Base-by-base conservation (phyloP, 1,284 basidiomycete species). In the Fistulinella cinereoalba region DNA sequence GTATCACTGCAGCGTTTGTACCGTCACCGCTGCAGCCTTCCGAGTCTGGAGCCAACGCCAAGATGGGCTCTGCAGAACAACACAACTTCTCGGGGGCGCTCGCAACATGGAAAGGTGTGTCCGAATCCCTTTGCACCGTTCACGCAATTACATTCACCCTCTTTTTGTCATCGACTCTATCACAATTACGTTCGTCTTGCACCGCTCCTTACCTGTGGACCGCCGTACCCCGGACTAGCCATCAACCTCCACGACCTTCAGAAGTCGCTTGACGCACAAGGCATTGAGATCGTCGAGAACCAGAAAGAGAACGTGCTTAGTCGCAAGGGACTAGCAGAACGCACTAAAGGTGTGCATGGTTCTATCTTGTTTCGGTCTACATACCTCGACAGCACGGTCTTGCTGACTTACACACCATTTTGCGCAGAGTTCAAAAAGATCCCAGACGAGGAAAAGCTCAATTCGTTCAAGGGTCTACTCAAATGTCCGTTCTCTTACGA, bases 271-370 rank as follows among this genome's bases (percentile, higher is more conserved):
- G 93, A 97, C 68, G 74, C 79, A 15, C 94, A 95, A 53, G 93
- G 94, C 1, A 76, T 97, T 36, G 92, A 97, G 69, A 75, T 97
- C 9, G 94, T 97, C n/a, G 92, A 97, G 73, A 93, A 94, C 69
- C 93, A 97, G 74, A 97, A 96, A 72, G 94, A 97, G 73, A 92
- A 88, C 56, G 78, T 97, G 40, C 76, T 97, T 2, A 92, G 92
- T n/a, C 79, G 95, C 34, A 97, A 96, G 69, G 87, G 84, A 47
- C 75, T 97, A 15, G 91, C 94, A 1, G 94, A 97, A 69, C 85
- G 89, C 64, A 97, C 94, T 0, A 88, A 95, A 75, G 94, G 94
- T 90, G 22, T 12, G 29, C 24, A n/a, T n/a, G n/a, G n/a, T n/a
- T n/a, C n/a, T n/a, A n/a, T n/a, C n/a, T n/a, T n/a, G n/a, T n/a